Evolutionary conservation across 371 early-diverging fungal species (phyloP), one percentile per base, ranked within the genome.

Genomic region (Actinomortierella ambigua): DNA sequence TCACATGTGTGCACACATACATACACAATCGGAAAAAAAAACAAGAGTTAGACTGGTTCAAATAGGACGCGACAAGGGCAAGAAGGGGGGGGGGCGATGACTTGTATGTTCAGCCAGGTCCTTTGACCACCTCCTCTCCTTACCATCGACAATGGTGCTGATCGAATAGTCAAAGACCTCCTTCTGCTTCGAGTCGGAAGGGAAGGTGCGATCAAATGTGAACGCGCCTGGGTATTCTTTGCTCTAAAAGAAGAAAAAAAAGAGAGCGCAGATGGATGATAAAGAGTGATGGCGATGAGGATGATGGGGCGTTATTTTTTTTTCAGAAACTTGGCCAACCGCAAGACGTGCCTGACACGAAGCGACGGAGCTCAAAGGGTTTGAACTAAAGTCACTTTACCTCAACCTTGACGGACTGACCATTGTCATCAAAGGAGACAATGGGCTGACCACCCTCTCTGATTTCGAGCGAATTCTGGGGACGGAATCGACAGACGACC

Each of bases 401-500:
- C 71, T 92, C 87, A 57, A 96, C 83, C 63, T 85, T 83, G 43
- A 95, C 86, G 27, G 85, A 77, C 34, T 90, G 89, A 11, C 87
- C 90, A 66, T 94, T 92, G 55, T 96, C 95, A 66, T 89, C 88
- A 63, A 93, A 88, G 18, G 83, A 77, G 67, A 98, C 84, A 54
- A 95, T 88, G 57, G 90, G 90, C 41, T 87, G 88, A 63, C 97
- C 97, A 56, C 94, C 94, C 65, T 96, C 93, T 63, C 82, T 84
- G 55, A 90, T 88, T 84, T 98, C 98, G 24, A 93, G 77, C 56
- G 87, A 80, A 79, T 98, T 98, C 70, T 96, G 95, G 48, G 98
- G 98, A 52, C 98, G 87, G 81, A 98, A 97, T 59, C 98, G 93
- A 81, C 96, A 95, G 51, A 98, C 91, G 65, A 98, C 98, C 78